Base-by-base conservation (phyloP, 202 grass and related monocot genomes). In the Zoysia matrella region DNA sequence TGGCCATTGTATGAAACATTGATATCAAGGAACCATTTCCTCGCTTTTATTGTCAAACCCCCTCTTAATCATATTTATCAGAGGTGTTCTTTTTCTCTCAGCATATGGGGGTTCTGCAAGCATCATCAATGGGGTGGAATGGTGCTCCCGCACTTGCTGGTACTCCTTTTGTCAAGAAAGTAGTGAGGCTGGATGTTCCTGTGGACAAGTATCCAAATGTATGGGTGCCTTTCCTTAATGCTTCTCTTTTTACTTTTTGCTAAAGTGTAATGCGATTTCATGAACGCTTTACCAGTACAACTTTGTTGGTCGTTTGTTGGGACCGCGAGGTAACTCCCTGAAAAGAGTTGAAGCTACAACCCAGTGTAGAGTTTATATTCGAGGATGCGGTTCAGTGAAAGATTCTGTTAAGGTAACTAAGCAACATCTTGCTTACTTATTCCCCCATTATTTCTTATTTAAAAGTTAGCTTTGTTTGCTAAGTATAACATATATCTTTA, bases 291-390 rank as follows among this genome's bases (percentile, higher is more conserved):
- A 50, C 58, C 8, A 99, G 97, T 99, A 84, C 87, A 99, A 99
- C 49, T 99, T 99, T 87, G 97, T 99, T 80, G 97, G 97, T 9
- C 92, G 97, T 65, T 79, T 99, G 65, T 68, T 99, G 85, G 97
- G 97, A 41, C 97, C 97, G 3, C 91, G 93, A 70, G 97, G 97
- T 50, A 96, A 99, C 22, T 30, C 22, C 22, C 22, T 30, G 22
- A 30, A 30, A 30, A 30, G 22, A 30, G 22, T 30, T 30, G 22
- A 30, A 30, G 22, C 22, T 30, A 30, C 22, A 30, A 30, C 22
- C 22, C 22, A 30, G 22, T 30, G 97, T 80, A 95, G 97, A 78
- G 97, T 96, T 80, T 99, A 96, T 69, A 99, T 99, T 74, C 91
- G 97, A 13, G 97, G 97, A 22, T 60, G 85, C 11, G 97, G 97